A percentile compares a stretch with the other conserved stretches of the same genome.
Conservation (phyloP, 441 rosid species). For the Jatropha podagrica region DNA sequence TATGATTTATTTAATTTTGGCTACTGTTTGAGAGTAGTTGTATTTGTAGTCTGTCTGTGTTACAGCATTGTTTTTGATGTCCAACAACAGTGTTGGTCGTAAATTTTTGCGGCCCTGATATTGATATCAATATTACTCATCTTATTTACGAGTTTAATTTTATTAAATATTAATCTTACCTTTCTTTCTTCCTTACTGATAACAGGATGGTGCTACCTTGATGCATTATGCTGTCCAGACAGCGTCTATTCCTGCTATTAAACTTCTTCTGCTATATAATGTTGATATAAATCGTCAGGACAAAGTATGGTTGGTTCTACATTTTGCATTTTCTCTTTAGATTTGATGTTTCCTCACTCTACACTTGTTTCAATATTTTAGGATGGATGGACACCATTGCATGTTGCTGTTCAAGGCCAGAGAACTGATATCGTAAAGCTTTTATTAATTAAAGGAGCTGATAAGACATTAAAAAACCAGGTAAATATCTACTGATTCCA, state of each 20-base stretch:
- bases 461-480: constrained; percentile 59
- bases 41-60: not conserved
- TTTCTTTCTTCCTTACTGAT: constrained; percentile 10
- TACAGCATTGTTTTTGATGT: not conserved
- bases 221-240: constrained; percentile 92
- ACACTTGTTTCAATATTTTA: constrained; percentile 26
- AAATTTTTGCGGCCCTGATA: not conserved
- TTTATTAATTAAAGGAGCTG: constrained; percentile 77
- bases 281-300: constrained; percentile 86
- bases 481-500: constrained; percentile 27
- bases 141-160: not conserved
- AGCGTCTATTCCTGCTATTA: constrained; percentile 71
- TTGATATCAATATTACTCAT: not conserved
- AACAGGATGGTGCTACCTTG: constrained; percentile 84
- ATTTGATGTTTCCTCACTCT: not conserved
- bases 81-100: not conserved
- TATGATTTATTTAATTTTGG: no score
- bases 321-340: not conserved
- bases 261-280: constrained; percentile 72
- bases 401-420: constrained; percentile 83
- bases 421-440: constrained; percentile 83
- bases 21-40: not conserved
- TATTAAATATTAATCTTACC: not conserved
- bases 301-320: constrained; percentile 48
- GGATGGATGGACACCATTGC: constrained; percentile 98